Base-by-base conservation (phyloP, 352 stramenopile species). In the Pythium biforme region DNA sequence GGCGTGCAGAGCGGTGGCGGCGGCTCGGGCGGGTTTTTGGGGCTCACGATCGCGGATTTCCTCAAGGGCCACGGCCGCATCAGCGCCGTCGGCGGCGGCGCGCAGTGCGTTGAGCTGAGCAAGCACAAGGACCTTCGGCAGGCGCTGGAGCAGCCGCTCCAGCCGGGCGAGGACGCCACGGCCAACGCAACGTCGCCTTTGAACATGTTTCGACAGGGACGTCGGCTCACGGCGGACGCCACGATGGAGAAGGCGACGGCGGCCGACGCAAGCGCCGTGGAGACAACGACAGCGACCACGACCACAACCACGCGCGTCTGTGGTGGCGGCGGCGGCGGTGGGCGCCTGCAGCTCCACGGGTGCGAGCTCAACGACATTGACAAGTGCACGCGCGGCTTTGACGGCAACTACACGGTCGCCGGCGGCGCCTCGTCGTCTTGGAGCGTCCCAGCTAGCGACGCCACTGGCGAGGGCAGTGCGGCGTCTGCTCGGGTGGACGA, bases 361-460 rank as follows among this genome's bases (percentile, higher is more conserved):
- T 93, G 84, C 34, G 78, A 87, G 39, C 59, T 79, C 6, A 88
- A 72, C 43, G 76, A 83, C 17, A 87, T 89, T 55, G 77, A 83
- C 58, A 65, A 74, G 25, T 93, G 84, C 52, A 90, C 80, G 12
- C 72, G 70, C 23, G 81, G 61, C 14, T 93, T 93, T 70, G 81
- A 86, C 29, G 84, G 84, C 12, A 90, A 88, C 43, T 93, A 93
- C 62, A 90, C 82, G 10, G 84, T 93, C 4, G 66, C 72, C n/a
- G 84, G 84, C 15, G 84, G 84, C 37, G 55, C 71, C 5, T 83
- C 77, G 6, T 77, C 74, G 0, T 49, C 72, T 17, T 41, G 55
- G 4, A 70, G 17, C 14, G 29, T 48, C 37, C 31, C 52, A 8
- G 66, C n/a, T n/a, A n/a, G n/a, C n/a, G n/a, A n/a, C n/a, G n/a